Conservation (phyloP, 2,329 filamentous ascomycete genomes). For the Fusarium sp. region DNA sequence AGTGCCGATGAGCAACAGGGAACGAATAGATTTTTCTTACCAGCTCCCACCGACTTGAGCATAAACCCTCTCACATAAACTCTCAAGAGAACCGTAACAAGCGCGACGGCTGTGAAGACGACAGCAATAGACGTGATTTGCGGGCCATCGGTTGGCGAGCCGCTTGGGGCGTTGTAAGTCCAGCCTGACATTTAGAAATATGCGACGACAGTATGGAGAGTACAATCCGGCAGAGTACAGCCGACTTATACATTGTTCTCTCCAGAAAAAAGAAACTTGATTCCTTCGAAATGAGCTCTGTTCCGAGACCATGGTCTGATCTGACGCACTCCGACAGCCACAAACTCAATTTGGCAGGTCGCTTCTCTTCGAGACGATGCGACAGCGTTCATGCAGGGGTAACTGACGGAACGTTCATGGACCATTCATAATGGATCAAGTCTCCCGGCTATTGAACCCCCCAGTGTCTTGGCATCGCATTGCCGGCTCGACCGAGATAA, state of each 20-base stretch:
- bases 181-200: constrained; percentile 26
- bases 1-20: background rate
- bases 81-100: constrained; percentile 11
- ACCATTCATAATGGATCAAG: background rate
- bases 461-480: background rate
- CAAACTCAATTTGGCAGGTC: constrained; percentile 3
- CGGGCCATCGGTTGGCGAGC: constrained; percentile 24
- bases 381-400: background rate
- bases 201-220: background rate
- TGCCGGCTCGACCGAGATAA: background rate
- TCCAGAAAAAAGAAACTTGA: background rate
- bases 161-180: constrained; percentile 23
- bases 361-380: background rate
- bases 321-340: background rate
- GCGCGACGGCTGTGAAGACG: constrained; percentile 16
- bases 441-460: background rate
- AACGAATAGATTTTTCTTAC: background rate
- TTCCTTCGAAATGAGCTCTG: background rate
- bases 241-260: background rate
- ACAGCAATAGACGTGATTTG: constrained; percentile 20
- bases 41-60: constrained; percentile 30
- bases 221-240: background rate
- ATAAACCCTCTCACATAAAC: constrained; percentile 26
- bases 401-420: background rate
- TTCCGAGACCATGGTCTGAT: background rate